Percentiles rank a stretch among this genome's conserved stretches.
These are phyloP conservation scores for Trichoderma atrobrunneum DNA, from an alignment of 2,329 filamentous ascomycete genomes.

Conservation along the genomic window DNA sequence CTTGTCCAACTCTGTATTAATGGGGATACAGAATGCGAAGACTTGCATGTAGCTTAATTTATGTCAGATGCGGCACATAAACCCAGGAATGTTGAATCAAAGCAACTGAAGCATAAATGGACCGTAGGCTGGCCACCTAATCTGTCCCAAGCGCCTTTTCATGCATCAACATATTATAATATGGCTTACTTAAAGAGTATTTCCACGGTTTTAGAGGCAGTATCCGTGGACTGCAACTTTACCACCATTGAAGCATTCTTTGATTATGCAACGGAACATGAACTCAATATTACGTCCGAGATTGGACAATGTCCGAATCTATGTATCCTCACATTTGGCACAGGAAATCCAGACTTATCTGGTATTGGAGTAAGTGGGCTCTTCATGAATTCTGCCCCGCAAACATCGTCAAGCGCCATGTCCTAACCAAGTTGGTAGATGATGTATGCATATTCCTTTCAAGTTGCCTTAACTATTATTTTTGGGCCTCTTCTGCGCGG, in stretches of 20 bases:
- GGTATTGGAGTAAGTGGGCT: not conserved
- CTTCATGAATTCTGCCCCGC: not conserved
- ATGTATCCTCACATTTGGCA: not conserved
- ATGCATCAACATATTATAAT: not conserved
- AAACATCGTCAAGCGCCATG: not conserved
- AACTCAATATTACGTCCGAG: not conserved
- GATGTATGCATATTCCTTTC: not conserved
- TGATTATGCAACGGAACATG: not conserved
- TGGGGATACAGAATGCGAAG: not conserved
- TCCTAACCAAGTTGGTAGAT: not conserved
- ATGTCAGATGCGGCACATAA: not conserved
- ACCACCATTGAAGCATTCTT: not conserved
- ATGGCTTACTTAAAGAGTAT: not conserved
- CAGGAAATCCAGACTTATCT: not conserved
- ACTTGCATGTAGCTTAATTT: not conserved
- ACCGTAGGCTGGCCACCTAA: not conserved
- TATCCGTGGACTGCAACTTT: not conserved
- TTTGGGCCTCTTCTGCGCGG: not conserved
- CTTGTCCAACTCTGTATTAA: not conserved
- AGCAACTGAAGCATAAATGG: not conserved
- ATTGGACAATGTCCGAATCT: not conserved
- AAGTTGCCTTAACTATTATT: not conserved
- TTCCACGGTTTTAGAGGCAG: not conserved
- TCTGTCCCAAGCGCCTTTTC: not conserved
- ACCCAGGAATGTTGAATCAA: too few species aligned